phyloP scores from a whole-genome alignment of 805 yeast genomes.

The Wickerhamiella occidentalis region DNA sequence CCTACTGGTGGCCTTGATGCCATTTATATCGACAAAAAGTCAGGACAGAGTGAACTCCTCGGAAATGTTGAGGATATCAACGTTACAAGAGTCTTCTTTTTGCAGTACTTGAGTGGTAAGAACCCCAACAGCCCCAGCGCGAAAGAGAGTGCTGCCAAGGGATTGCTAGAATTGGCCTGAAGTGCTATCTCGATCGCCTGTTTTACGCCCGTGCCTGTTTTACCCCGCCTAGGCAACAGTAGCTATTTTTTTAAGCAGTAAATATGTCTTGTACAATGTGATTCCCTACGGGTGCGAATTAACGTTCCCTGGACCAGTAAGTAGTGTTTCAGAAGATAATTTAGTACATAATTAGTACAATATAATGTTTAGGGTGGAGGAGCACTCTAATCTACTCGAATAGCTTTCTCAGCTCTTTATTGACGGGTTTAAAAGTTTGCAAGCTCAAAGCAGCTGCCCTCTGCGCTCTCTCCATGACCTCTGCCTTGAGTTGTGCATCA shows the following conservation, averaged over 20 bases:
- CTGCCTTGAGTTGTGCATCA: slow-evolving; percentile 24
- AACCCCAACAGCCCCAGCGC: slow-evolving; percentile 52
- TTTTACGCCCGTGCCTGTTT: no score
- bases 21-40: slow-evolving; percentile 28
- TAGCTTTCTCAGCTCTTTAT: slow-evolving; percentile 16
- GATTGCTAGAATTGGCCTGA: slow-evolving; percentile 12
- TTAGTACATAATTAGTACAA: no score
- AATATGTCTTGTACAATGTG: no score
- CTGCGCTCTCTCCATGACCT: slow-evolving; percentile 28
- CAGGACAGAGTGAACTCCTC: slow-evolving; percentile 26
- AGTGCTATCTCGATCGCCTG: no score
- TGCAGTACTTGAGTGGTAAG: slow-evolving; percentile 62
- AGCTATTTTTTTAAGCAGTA: no score
- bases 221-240: no score
- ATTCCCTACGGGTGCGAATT: no score
- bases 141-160: slow-evolving; percentile 14
- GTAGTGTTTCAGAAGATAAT: no score
- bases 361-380: no score
- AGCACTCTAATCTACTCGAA: background rate
- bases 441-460: slow-evolving; percentile 29
- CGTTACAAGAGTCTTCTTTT: slow-evolving; percentile 53
- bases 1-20: slow-evolving; percentile 37
- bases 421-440: slow-evolving; percentile 26
- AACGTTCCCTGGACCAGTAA: no score
- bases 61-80: slow-evolving; percentile 54